Base-by-base conservation (phyloP, 345 rosid species). In the Citrus maxima region DNA sequence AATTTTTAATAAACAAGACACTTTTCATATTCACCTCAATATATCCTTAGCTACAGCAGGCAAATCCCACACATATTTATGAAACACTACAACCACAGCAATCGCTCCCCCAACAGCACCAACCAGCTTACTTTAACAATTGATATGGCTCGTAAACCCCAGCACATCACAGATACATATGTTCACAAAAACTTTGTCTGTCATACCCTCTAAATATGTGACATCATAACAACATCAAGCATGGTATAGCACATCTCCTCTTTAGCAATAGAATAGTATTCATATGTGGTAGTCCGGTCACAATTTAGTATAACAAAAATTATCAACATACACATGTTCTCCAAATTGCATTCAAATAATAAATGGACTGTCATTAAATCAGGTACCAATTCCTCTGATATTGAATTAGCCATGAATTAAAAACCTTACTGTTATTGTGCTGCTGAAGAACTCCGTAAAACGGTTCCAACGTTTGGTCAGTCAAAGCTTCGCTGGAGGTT, bases 81-180 rank as follows among this genome's bases (percentile, higher is more conserved):
- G 7, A 35, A 35, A 35, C 38, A 35, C 0, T 35, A 35, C 7
- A 35, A 35, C 38, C 6, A 35, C 1, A 35, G 99, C 99, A 27
- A 98, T 95, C 49, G 94, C 83, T 74, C 97, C 98, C 46, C 97
- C 98, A 80, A 95, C 97, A 80, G 89, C 96, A 56, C 91, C 97
- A 80, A 93, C 87, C 85, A 95, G 83, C 95, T 95, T 95, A 81
- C 91, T 91, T 85, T 95, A 97, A 87, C 97, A 3, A 98, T 95
- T 77, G 93, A 84, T 82, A 95, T 90, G 68, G 95, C 93, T 74
- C 93, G 88, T 76, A 95, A 84, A 40, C 97, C 99, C 78, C 99
- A 91, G 83, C 24, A 77, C 79, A 77, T 38, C 14, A 69, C 34
- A 82, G 40, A 70, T 38, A 10, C 49, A 77, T 60, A 76, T 32